Evolutionary conservation across 371 early-diverging fungal genomes (phyloP), one percentile per base, ranked within the genome.

Genomic region (Capillidium rhysosporum): DNA sequence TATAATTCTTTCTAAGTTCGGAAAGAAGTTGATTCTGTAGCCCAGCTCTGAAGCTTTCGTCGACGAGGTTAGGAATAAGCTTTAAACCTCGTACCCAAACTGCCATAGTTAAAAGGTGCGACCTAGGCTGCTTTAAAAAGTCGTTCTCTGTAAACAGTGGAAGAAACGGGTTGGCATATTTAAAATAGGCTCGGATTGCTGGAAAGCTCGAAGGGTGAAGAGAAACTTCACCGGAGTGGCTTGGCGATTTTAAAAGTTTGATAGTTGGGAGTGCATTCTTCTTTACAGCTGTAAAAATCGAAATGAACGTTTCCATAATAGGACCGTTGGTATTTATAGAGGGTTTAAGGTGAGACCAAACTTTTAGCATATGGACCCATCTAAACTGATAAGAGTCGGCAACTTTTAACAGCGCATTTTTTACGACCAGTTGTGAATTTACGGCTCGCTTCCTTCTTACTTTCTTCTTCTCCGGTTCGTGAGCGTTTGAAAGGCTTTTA

Each of bases 301-400:
- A 47, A 9, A 47, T 10, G 16, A 47, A 47, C 5, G 48, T 29
- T 5, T 23, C 23, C 48, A 47, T 18, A 9, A 29, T 26, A 26
- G 48, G 48, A 29, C 26, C n/a, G 23, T 47, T 10, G 10, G 48
- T 29, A n/a, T 43, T 16, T 3, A 16, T 23, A 3, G 28, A 26
- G 3, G 48, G 48, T 9, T 47, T 47, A 16, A 47, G 29, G 16
- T 26, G 48, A 26, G 26, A 47, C 48, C 48, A 47, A 4, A 47
- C 48, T 26, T 47, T 47, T 5, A 47, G 26, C 48, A 47, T 47
- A 29, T 47, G 48, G 10, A 47, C 48, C 48, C 48, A 47, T 16
- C 48, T 10, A 29, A 47, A 47, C 14, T 47, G 48, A 16, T 47
- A 47, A 14, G 48, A 12, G 14, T 47, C 48, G 23, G 48, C 48